Base-by-base conservation (phyloP, 140 eudicot species). In the Ambrosia hybrid region DNA sequence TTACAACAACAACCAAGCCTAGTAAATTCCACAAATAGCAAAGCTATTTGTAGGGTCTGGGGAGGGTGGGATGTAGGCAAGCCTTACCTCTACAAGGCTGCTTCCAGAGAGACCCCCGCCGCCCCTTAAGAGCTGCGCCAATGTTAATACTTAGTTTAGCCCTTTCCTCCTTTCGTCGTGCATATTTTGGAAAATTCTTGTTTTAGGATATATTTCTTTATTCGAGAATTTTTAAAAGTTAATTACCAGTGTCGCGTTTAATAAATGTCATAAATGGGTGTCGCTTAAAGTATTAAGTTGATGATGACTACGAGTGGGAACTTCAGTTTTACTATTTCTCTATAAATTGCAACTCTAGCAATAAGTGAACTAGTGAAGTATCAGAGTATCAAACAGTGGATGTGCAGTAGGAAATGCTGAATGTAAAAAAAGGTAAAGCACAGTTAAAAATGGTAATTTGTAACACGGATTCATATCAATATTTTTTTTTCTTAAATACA, bases 251-350 rank as follows among this genome's bases (percentile, higher is more conserved):
- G 57, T 36, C 41, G 5, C 49, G 3, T 61, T 61, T 61, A 61
- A 5, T 61, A 38, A 6, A 39, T 38, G 51, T n/a, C 15, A 59
- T 30, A 30, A n/a, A 30, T 59, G 65, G 33, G 37, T 11, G 38
- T 30, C 65, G 16, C 66, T 60, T 60, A 60, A 59, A 57, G 37
- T 58, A 9, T 26, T 58, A 58, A 30, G 39, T 60, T 21, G 26
- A 21, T 16, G 10, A 12, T 60, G 66, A 33, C 66, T 62, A 62
- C 9, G 67, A 62, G 67, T 6, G 49, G 49, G 5, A 13, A 2
- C 26, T 62, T 37, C 8, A 5, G 14, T 36, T 36, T 62, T 37
- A 4, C 3, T 37, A 36, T 62, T 62, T 33, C 17, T 34, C 12
- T 60, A 34, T 60, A 62, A 62, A 37, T 62, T 62, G 67, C 30